Conservation (phyloP, 176 grass and related monocot species). For the Triticum timopheevii region DNA sequence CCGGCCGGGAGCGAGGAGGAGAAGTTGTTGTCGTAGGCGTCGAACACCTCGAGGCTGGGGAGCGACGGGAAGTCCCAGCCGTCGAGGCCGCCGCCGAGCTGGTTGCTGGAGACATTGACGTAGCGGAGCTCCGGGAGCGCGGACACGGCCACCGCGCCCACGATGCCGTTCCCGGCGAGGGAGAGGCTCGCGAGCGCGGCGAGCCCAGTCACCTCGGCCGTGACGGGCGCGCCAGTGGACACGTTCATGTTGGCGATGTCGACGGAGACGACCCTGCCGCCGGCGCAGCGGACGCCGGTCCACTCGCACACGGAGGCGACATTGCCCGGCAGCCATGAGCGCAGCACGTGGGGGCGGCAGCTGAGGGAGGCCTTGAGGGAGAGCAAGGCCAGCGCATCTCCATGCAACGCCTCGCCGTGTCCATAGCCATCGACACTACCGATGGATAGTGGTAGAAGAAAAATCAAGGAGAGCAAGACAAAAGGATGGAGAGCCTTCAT, state of each 20-base stretch:
- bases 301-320: conserved; percentile 72
- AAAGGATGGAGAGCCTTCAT: conserved; percentile 40
- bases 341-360: conserved; percentile 37
- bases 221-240: conserved; percentile 39
- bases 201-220: conserved; percentile 34
- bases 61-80: conserved; percentile 62
- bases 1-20: conserved; percentile 51
- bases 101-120: conserved; percentile 76
- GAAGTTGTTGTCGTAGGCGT: conserved; percentile 99
- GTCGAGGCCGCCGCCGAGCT: conserved; percentile 57
- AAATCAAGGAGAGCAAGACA: conserved; percentile 19
- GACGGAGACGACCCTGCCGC: conserved; percentile 55
- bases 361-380: conserved; percentile 50
- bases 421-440: neutral
- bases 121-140: conserved; percentile 46
- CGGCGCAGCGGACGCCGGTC: conserved; percentile 64
- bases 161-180: conserved; percentile 72
- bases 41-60: conserved; percentile 69
- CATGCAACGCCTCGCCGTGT: conserved; percentile 28
- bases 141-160: conserved; percentile 36
- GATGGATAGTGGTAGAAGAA: conserved; percentile 5
- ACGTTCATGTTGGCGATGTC: conserved; percentile 80
- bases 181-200: conserved; percentile 61
- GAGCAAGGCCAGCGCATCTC: conserved; percentile 56
- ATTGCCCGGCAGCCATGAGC: conserved; percentile 51